phyloP scores from a whole-genome alignment of 2,329 filamentous ascomycete species.

The Intubia oerlemansii region DNA sequence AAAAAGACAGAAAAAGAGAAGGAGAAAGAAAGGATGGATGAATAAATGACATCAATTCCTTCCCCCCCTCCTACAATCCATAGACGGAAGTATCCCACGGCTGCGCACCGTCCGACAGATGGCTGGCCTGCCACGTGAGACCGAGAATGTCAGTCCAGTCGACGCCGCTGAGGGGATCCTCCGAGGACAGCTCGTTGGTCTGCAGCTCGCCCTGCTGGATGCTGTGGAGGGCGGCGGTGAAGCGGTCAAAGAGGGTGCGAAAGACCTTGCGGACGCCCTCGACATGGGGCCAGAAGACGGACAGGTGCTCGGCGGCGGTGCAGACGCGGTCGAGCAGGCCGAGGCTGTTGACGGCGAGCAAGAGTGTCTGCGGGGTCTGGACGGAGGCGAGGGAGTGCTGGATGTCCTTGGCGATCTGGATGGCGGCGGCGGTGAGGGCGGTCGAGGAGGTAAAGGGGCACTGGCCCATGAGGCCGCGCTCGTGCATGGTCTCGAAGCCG shows the following conservation, averaged over 20 bases:
- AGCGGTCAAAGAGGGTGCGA: slow-evolving; percentile 3
- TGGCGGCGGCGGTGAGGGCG: slow-evolving; percentile 3
- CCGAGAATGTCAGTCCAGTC: slow-evolving; percentile 5
- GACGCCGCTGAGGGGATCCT: slow-evolving; percentile 1
- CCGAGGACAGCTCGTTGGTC: neutral
- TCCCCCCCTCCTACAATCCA: no score
- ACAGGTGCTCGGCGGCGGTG: slow-evolving; percentile 1
- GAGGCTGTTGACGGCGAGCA: slow-evolving; percentile 3
- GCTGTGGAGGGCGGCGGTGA: slow-evolving; percentile 1
- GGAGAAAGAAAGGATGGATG: no score
- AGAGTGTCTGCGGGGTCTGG: neutral
- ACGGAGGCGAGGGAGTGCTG: slow-evolving; percentile 1
- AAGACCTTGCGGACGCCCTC: slow-evolving; percentile 5
- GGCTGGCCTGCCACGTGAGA: slow-evolving; percentile 1
- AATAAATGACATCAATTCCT: no score
- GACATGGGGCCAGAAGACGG: slow-evolving; percentile 4
- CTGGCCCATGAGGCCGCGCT: slow-evolving; percentile 1
- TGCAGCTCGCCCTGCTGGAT: slow-evolving; percentile 1
- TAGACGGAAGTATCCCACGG: slow-evolving; percentile 2
- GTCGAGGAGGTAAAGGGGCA: slow-evolving; percentile 3
- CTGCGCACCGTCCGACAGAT: slow-evolving; percentile 1
- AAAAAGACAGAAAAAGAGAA: no score
- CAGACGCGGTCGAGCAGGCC: slow-evolving; percentile 4
- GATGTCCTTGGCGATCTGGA: slow-evolving; percentile 4
- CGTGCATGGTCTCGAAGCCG: slow-evolving; percentile 1